Conservation (phyloP, 345 rosid genomes). For the Acer yangbiense region DNA sequence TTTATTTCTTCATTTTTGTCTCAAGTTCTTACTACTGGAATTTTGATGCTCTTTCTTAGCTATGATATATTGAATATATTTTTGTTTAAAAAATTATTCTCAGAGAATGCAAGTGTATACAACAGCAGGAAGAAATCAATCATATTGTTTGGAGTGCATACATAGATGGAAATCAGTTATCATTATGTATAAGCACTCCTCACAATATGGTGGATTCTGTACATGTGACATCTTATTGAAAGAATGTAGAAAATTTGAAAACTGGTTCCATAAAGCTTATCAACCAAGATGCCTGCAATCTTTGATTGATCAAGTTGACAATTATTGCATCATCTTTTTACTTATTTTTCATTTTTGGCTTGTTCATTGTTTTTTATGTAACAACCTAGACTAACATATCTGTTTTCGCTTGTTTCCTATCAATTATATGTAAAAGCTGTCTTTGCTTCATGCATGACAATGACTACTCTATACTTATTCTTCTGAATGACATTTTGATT, state of each 20-base stretch:
- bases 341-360: constrained; percentile 5
- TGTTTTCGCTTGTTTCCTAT: constrained; percentile 5
- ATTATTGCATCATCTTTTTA: neutral
- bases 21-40: neutral
- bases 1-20: neutral
- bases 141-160: neutral
- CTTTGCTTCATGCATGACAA: neutral
- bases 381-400: neutral
- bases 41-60: neutral
- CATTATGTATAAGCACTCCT: neutral
- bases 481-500: constrained; percentile 15
- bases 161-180: neutral
- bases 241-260: too few relatives aligned
- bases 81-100: too few relatives aligned
- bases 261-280: constrained; percentile 6
- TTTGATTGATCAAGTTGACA: neutral
- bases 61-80: neutral
- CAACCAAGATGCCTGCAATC: neutral
- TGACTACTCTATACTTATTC: constrained; percentile 1
- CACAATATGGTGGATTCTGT: neutral
- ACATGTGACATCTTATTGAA: too few relatives aligned
- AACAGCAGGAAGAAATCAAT: neutral
- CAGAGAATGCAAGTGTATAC: neutral
- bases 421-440: neutral
- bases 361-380: neutral